Conservation (phyloP, 176 grass and related monocot species). For the Tillandsia fasciculata region DNA sequence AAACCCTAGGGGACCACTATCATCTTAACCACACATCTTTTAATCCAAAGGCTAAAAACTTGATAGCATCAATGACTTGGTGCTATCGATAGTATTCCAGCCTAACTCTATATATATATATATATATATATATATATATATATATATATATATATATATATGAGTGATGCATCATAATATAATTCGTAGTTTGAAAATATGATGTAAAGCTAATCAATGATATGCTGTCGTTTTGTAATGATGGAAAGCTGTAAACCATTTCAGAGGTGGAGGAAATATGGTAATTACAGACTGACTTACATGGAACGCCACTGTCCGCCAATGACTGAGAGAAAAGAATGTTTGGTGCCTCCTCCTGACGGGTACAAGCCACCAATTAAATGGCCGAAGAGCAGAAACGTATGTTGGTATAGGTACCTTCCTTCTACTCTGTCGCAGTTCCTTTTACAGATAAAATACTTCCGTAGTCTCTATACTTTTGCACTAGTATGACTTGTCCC, state of each 20-base stretch:
- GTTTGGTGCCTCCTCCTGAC: conserved; percentile 64
- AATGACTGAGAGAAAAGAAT: conserved; percentile 53
- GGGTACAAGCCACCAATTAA: conserved; percentile 80
- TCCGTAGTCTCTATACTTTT: neutral
- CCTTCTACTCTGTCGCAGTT: neutral
- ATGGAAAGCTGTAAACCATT: neutral
- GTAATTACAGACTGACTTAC: conserved; percentile 86
- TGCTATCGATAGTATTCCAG: no score
- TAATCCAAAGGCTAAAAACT: no score
- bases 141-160: neutral
- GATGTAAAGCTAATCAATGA: neutral
- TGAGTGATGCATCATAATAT: neutral
- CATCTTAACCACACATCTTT: no score
- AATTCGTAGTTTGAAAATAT: neutral
- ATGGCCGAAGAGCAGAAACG: conserved; percentile 93
- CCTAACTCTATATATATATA: no score
- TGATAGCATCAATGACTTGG: no score
- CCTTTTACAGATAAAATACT: neutral
- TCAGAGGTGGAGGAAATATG: conserved; percentile 67
- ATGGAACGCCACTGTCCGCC: conserved; percentile 95
- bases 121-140: no score
- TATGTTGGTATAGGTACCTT: conserved; percentile 82
- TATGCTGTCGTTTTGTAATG: neutral
- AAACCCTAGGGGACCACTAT: no score
- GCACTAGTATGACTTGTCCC: no score